Evolutionary conservation across 768 basidiomycete genomes (phyloP), one percentile per base, ranked within the genome.

Genomic region (Pleurotus citrinopileatus): DNA sequence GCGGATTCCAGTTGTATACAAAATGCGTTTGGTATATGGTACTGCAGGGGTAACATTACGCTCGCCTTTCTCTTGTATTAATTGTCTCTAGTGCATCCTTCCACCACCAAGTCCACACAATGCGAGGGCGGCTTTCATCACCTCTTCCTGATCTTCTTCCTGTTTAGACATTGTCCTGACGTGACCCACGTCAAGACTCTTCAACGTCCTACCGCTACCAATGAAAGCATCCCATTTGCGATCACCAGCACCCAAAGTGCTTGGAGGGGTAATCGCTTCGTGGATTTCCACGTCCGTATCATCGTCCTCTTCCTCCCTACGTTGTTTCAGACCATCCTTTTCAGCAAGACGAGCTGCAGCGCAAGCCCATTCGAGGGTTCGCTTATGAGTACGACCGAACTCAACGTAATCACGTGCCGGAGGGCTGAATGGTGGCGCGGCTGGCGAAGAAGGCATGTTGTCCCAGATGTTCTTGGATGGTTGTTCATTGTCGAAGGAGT

Each of bases 331-430:
- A 27, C 65, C 68, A 40, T 72, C 71, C 59, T 76, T 82, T 29
- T 76, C 80, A 3, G 73, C 74, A 7, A 80, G 56, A 36, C 81
- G 66, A 2, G 80, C 80, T 20, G 81, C 81, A 2, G 85, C 85
- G 66, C 87, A 89, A 0, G 87, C 87, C 86, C 86, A 89, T 61
- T 89, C 88, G 53, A 90, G 70, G 10, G 86, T 85, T 26, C 75
- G 76, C 20, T 77, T 73, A 17, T 70, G 76, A 28, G 73, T 70
- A 36, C 74, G 71, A 19, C 74, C 76, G 48, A 79, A 77, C 22
- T 77, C 76, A 58, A 80, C 70, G 48, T 73, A 77, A 40, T 77
- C 77, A 53, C 72, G 68, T 2, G 72, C 68, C 3, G 76, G 68
- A 0, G 84, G 83, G 56, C 82, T 83, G 34, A 75, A 73, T 3